These are phyloP conservation scores for Apiospora koreana DNA, from an alignment of 2,329 filamentous ascomycete genomes.

Conservation along the genomic window DNA sequence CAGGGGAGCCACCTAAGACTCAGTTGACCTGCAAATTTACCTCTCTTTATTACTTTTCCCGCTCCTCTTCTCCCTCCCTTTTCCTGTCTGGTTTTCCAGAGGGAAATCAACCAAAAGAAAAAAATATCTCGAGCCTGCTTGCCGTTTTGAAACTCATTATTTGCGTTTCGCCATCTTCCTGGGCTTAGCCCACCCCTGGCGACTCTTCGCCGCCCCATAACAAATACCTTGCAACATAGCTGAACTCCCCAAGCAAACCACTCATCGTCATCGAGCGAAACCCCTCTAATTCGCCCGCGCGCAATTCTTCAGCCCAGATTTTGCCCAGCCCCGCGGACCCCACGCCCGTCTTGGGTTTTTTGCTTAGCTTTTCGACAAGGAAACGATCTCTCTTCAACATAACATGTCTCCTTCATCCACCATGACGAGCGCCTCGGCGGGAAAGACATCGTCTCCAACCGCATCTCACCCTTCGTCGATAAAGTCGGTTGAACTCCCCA, in stretches of 20 bases:
- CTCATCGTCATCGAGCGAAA: slow-evolving; percentile 7
- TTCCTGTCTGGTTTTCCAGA: slow-evolving; percentile 12
- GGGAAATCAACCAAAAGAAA: slow-evolving; percentile 14
- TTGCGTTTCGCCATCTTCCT: slow-evolving; percentile 28
- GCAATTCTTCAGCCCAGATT: slow-evolving; percentile 2
- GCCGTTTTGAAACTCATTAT: slow-evolving; percentile 31
- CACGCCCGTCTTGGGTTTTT: slow-evolving; percentile 8
- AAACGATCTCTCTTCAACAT: neutral
- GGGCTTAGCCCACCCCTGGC: slow-evolving; percentile 35
- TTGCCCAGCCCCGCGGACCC: slow-evolving; percentile 4
- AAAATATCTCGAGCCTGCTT: slow-evolving; percentile 15
- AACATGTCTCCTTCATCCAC: slow-evolving; percentile 19
- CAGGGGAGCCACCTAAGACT: slow-evolving; percentile 12
- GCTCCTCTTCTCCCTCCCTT: slow-evolving; percentile 17
- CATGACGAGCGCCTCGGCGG: slow-evolving; percentile 35
- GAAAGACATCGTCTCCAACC: slow-evolving; percentile 32
- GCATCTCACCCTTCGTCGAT: slow-evolving; percentile 35
- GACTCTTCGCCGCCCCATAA: slow-evolving; percentile 30
- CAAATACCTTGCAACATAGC: slow-evolving; percentile 17
- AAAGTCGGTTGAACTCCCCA: slow-evolving; percentile 31
- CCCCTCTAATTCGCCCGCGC: slow-evolving; percentile 7
- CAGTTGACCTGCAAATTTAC: slow-evolving; percentile 32
- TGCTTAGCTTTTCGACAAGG: neutral
- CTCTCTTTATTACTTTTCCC: slow-evolving; percentile 24
- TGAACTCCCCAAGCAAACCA: slow-evolving; percentile 7